Conservation (phyloP, 2,329 filamentous ascomycete species). For the Sporothrix sp. region DNA sequence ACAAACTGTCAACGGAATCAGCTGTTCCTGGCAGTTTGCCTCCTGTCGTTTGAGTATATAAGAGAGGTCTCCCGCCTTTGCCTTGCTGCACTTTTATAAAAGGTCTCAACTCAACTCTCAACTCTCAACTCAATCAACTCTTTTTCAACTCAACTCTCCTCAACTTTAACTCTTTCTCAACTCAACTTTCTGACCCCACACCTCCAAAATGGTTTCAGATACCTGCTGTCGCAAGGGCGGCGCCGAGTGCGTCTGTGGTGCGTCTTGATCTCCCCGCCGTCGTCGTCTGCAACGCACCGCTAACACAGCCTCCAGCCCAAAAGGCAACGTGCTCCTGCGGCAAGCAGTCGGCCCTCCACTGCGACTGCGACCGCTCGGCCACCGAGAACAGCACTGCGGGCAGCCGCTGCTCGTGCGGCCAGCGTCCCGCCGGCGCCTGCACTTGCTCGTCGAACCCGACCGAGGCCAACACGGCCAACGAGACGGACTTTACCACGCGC, state of each 20-base stretch:
- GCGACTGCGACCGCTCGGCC: slow-evolving; percentile 68
- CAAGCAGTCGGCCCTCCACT: slow-evolving; percentile 75
- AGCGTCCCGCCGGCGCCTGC: slow-evolving; percentile 69
- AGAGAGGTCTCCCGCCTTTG: not conserved
- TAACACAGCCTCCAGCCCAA: slow-evolving; percentile 35
- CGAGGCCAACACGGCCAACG: slow-evolving; percentile 50
- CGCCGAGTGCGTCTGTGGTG: slow-evolving; percentile 48
- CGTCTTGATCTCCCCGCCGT: too few relatives aligned
- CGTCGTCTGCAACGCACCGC: not conserved
- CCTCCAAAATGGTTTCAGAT: slow-evolving; percentile 23
- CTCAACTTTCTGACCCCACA: not conserved
- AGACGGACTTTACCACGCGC: slow-evolving; percentile 82
- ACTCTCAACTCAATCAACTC: not conserved
- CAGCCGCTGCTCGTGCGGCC: slow-evolving; percentile 73
- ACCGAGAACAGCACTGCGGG: slow-evolving; percentile 66
- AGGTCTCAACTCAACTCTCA: not conserved
- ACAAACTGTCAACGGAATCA: not conserved
- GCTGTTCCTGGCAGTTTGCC: not conserved
- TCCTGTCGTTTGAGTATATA: not conserved
- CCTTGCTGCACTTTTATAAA: not conserved
- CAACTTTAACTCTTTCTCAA: not conserved
- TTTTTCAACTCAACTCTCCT: too few relatives aligned
- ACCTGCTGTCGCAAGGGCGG: slow-evolving; percentile 49
- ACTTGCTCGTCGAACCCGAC: slow-evolving; percentile 68
- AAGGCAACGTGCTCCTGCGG: slow-evolving; percentile 79